Base-by-base conservation (phyloP, 352 stramenopile species). In the Phytophthora pseudosyringae region DNA sequence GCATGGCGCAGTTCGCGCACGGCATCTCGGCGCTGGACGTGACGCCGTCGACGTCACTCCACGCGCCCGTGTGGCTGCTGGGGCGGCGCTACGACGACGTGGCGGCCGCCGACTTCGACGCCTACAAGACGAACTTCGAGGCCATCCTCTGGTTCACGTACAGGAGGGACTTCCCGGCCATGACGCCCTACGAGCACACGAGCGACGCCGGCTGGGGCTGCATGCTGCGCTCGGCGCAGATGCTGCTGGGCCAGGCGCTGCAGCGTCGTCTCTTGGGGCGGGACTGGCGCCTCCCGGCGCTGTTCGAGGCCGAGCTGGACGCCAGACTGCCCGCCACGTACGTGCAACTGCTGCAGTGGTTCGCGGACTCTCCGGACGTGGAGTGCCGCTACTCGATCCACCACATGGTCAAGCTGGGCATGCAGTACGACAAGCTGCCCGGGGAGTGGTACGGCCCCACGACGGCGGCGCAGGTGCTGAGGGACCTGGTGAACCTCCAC, bases 171-270 rank as follows among this genome's bases (percentile, higher is more conserved):
- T 98, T 97, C 61, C 80, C 83, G 6, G 71, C 76, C 21, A 94
- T 98, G 83, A 75, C 77, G 67, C 89, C 89, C 13, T 98, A 98
- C 61, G 80, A 91, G 11, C 86, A 80, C 69, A 97, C 83, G 12
- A 95, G 82, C 25, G 95, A 99, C 77, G 93, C 93, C 0, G 96
- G 96, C 18, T 99, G 95, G 95, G 96, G 96, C 25, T 99, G 96
- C 68, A 99, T 99, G 96, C 72, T 98, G 41, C 90, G 96, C 25
- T 95, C 89, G 29, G 95, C 94, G 18, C 95, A 98, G 67, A 98
- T 98, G 95, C 75, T 99, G 67, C 75, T 99, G 16, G 86, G 80
- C 0, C 86, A 98, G 59, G 90, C 90, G 7, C 74, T 98, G 8
- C 78, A 96, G 67, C 77, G 94, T 13, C 82, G 93, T 53, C 56